These are phyloP conservation scores for Mycena sp. DNA, from an alignment of 1,284 basidiomycete species.

Conservation along the genomic window DNA sequence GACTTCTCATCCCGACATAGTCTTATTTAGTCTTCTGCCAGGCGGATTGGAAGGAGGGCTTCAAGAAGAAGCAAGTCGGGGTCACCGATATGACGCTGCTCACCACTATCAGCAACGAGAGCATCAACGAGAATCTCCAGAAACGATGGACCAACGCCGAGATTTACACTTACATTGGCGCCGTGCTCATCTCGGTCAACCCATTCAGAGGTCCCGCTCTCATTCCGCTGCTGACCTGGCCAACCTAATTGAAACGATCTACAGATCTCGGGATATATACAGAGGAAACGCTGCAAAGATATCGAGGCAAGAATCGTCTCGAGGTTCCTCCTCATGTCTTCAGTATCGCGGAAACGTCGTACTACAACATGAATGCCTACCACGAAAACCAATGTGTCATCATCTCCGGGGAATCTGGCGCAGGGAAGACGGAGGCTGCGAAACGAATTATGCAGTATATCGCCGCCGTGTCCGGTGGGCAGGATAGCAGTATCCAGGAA, in stretches of 20 bases:
- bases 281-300: slow-evolving; percentile 86
- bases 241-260: slow-evolving; percentile 20
- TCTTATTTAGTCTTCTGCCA: slow-evolving; percentile 48
- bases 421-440: slow-evolving; percentile 97
- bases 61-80: slow-evolving; percentile 97
- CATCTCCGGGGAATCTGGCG: slow-evolving; percentile 98
- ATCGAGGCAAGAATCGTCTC: slow-evolving; percentile 97
- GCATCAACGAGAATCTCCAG: slow-evolving; percentile 97
- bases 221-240: neutral
- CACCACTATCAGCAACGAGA: slow-evolving; percentile 97
- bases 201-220: slow-evolving; percentile 86
- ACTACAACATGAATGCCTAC: slow-evolving; percentile 99
- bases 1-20: slow-evolving; percentile 5
- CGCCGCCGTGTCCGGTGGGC: slow-evolving; percentile 92
- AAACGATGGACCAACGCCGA: slow-evolving; percentile 95
- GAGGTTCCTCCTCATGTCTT: slow-evolving; percentile 99
- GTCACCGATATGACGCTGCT: slow-evolving; percentile 99
- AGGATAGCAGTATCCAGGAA: slow-evolving; percentile 89
- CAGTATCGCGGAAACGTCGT: slow-evolving; percentile 95
- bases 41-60: slow-evolving; percentile 98
- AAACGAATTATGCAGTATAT: slow-evolving; percentile 99
- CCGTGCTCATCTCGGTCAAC: slow-evolving; percentile 98
- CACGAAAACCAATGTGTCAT: slow-evolving; percentile 99
- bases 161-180: slow-evolving; percentile 99
- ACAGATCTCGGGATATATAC: slow-evolving; percentile 97